These are phyloP conservation scores for Turnera subulata DNA, from an alignment of 345 rosid genomes.

Conservation along the genomic window DNA sequence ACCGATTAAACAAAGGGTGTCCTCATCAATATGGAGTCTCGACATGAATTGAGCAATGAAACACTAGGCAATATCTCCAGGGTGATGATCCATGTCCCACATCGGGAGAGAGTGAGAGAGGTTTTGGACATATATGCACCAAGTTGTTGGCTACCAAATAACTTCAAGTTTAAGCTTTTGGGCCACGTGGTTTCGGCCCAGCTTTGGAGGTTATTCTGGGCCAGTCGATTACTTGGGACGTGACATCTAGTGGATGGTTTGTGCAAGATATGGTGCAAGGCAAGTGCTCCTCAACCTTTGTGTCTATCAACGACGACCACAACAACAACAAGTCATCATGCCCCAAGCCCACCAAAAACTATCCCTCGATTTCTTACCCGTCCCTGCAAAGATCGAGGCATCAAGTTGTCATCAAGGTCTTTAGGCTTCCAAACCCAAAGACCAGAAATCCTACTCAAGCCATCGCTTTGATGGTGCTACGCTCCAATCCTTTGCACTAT, in stretches of 20 bases:
- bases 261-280: not conserved
- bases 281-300: not conserved
- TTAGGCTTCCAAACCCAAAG: not conserved
- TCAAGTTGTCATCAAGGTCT: not conserved
- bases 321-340: not conserved
- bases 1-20: too few species aligned
- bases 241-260: not conserved
- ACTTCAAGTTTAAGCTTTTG: too few species aligned
- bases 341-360: too few species aligned
- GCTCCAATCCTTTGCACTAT: not conserved
- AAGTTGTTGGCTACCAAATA: too few species aligned
- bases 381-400: not conserved
- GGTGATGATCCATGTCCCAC: not conserved
- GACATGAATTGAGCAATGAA: not conserved
- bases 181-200: too few species aligned
- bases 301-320: not conserved
- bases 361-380: not conserved
- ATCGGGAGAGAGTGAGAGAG: too few species aligned
- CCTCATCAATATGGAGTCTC: too few species aligned
- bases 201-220: too few species aligned
- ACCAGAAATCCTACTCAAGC: not conserved
- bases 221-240: too few species aligned
- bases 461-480: not conserved
- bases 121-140: too few species aligned
- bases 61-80: not conserved